Evolutionary conservation across 1,284 basidiomycete genomes (phyloP), one percentile per base, ranked within the genome.

Genomic region (Serendipita sp.): DNA sequence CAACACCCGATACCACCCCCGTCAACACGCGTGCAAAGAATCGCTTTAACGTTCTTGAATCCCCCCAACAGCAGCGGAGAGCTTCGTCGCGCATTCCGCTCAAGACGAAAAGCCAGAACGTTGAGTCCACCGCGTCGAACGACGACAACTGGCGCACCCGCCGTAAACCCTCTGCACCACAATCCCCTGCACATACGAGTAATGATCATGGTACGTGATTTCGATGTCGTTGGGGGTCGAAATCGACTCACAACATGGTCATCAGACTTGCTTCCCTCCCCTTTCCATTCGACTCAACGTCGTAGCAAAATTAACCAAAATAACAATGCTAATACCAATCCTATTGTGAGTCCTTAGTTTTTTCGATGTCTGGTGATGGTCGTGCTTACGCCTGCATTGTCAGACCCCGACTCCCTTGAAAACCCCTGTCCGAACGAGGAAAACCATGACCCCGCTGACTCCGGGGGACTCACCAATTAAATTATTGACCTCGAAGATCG

Each of bases 241-340:
- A 34, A 22, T 22, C 32, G 4, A 10, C 53, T 22, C 53, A 26
- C 53, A 35, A 26, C 53, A 58, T n/a, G 17, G 15, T 34, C 15
- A n/a, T 26, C 53, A 58, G 53, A 35, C 17, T 32, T 58, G 53
- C 53, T 58, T 26, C 53, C 53, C 30, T 30, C 53, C n/a, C 53
- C 53, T 30, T 58, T 58, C 30, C 53, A 58, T 35, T 58, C 53
- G 17, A 58, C 53, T 3, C 53, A 58, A 58, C 53, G 53, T 34
- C 22, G 53, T 29, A 29, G n/a, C 53, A 58, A 58, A 32, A 35
- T 5, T 32, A 58, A n/a, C 30, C 53, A 58, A 58, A 58, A 58
- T 32, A 26, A 3, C 26, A 35, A 34, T 32, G n/a, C 53, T 35
- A 58, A 58, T 29, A 26, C 32, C 32, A 58, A 4, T 35, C 53